A percentile compares a stretch with the other conserved stretches of the same genome.
phyloP scores from a whole-genome alignment of 1,284 basidiomycete genomes.

The Sporisorium scitamineum region DNA sequence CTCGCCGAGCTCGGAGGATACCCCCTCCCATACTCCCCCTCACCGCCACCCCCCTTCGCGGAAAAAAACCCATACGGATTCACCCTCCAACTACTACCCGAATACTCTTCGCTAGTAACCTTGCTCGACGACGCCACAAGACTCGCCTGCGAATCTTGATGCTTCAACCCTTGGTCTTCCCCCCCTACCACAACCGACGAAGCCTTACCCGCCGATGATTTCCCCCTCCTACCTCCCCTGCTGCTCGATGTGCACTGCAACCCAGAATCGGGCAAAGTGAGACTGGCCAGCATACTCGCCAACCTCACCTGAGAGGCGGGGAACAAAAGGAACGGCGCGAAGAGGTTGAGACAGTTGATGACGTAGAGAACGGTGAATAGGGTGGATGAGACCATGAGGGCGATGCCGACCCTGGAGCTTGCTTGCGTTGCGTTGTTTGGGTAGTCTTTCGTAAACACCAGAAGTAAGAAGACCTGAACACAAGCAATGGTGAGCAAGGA shows the following conservation, averaged over 20 bases:
- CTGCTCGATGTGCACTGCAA: background rate
- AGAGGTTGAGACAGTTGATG: conserved; percentile 33
- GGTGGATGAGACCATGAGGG: conserved; percentile 9
- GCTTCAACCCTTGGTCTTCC: background rate
- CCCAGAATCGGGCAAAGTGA: background rate
- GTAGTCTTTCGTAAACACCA: conserved; percentile 3
- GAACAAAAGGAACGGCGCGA: conserved; percentile 39
- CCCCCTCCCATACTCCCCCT: no score
- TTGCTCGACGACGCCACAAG: conserved; percentile 1
- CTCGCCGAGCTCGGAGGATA: background rate
- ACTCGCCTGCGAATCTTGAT: background rate
- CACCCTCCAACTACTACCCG: background rate
- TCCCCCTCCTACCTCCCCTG: background rate
- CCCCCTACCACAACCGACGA: no score
- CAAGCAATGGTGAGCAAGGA: no score
- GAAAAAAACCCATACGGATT: background rate
- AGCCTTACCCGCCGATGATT: background rate
- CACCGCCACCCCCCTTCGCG: no score
- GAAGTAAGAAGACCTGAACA: conserved; percentile 8
- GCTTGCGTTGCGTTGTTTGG: conserved; percentile 10
- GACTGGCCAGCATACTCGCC: conserved; percentile 20
- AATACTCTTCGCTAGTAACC: conserved; percentile 13
- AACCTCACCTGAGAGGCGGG: conserved; percentile 32
- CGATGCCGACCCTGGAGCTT: background rate
- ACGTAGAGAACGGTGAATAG: conserved; percentile 33